Percentiles rank a stretch among this genome's conserved stretches.
phyloP scores from a whole-genome alignment of 371 early-diverging fungal genomes.

The Mortierella sp. region DNA sequence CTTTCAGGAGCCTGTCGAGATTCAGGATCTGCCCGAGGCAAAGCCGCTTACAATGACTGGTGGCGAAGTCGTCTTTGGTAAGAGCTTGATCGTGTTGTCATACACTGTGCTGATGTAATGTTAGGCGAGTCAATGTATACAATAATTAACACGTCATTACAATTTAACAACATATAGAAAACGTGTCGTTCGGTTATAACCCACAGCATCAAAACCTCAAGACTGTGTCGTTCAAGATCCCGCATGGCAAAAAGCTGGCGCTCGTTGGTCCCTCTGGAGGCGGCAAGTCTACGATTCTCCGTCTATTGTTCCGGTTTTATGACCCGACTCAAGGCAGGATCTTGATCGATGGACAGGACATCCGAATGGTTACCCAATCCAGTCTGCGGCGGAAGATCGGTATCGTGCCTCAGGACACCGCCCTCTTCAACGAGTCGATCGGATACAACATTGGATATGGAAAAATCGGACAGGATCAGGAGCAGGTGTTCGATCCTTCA shows the following conservation, averaged over 20 bases:
- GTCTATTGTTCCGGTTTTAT: constrained; percentile 93
- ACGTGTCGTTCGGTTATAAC: constrained; percentile 87
- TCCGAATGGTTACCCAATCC: constrained; percentile 75
- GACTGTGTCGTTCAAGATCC: constrained; percentile 87
- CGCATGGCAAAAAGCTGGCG: constrained; percentile 85
- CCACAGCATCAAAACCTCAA: constrained; percentile 75
- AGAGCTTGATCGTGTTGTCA: not conserved
- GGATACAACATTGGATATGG: constrained; percentile 88
- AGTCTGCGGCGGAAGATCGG: constrained; percentile 83
- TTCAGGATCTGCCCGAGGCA: constrained; percentile 72
- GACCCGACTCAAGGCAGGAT: constrained; percentile 87
- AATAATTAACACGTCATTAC: constrained; percentile 25
- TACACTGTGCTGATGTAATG: no score
- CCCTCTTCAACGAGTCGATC: constrained; percentile 88
- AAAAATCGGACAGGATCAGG: constrained; percentile 42
- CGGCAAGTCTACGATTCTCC: constrained; percentile 92
- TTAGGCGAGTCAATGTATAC: no score
- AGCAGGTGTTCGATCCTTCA: constrained; percentile 48
- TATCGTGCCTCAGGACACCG: constrained; percentile 92
- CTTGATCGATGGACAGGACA: constrained; percentile 90
- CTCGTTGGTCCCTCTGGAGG: constrained; percentile 94
- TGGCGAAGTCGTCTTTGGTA: constrained; percentile 80
- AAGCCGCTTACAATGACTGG: constrained; percentile 63
- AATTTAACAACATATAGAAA: constrained; percentile 59
- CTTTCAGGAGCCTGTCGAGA: constrained; percentile 79